Conservation (phyloP, 2,329 filamentous ascomycete species). For the Tetracladium maxilliforme region DNA sequence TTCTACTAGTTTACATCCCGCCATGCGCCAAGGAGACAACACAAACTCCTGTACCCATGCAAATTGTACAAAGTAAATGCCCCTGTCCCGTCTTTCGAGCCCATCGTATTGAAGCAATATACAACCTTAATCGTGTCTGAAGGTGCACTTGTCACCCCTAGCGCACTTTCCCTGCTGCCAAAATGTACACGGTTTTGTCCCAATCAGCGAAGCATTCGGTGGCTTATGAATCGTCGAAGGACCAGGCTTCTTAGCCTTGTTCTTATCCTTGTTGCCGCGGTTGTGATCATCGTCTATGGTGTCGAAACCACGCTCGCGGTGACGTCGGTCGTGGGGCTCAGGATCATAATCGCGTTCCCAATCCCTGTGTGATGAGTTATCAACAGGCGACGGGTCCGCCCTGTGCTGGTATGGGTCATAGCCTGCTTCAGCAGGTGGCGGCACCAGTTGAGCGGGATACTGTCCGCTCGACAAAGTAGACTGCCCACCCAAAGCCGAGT, state of each 20-base stretch:
- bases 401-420: too few relatives aligned
- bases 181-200: slow-evolving; percentile 56
- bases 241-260: slow-evolving; percentile 6
- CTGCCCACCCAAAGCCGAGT: too few relatives aligned
- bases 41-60: too few relatives aligned
- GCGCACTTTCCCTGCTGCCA: slow-evolving; percentile 58
- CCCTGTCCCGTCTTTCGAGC: too few relatives aligned
- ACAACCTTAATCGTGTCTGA: slow-evolving; percentile 50
- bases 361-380: slow-evolving; percentile 3
- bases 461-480: too few relatives aligned
- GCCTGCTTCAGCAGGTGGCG: slow-evolving; percentile 8
- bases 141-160: slow-evolving; percentile 61
- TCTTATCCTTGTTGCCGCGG: slow-evolving; percentile 1
- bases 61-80: too few relatives aligned
- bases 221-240: slow-evolving; percentile 18
- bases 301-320: neutral
- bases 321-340: slow-evolving; percentile 5
- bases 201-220: slow-evolving; percentile 41
- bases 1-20: too few relatives aligned
- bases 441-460: too few relatives aligned
- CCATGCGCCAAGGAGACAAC: too few relatives aligned
- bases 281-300: slow-evolving; percentile 3
- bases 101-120: too few relatives aligned
- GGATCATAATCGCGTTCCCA: slow-evolving; percentile 4
- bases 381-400: too few relatives aligned